Conservation (phyloP, 352 stramenopile genomes). For the Phytophthora citrophthora region DNA sequence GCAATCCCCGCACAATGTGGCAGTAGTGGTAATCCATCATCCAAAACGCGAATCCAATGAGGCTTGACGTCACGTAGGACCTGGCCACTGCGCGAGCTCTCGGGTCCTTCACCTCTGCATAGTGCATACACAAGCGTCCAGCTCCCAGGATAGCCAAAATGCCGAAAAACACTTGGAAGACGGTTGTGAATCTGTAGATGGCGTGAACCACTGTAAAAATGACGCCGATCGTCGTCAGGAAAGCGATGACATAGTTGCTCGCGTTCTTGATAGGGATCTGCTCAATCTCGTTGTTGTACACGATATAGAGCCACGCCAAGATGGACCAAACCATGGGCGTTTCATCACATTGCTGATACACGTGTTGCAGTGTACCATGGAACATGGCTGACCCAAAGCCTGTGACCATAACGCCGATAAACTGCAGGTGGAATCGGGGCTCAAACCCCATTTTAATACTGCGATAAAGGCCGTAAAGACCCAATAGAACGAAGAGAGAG, state of each 20-base stretch:
- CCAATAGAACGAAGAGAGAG: slow-evolving; percentile 75
- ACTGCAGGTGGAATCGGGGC: slow-evolving; percentile 76
- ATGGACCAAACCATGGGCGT: slow-evolving; percentile 89
- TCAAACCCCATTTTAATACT: slow-evolving; percentile 75
- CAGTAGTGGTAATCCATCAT: slow-evolving; percentile 88
- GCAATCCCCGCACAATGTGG: slow-evolving; percentile 52
- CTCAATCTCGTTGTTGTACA: slow-evolving; percentile 79
- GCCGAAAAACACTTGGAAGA: slow-evolving; percentile 84
- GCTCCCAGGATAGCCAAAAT: slow-evolving; percentile 58
- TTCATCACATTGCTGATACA: slow-evolving; percentile 88
- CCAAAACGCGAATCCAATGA: slow-evolving; percentile 77
- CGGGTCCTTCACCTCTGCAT: slow-evolving; percentile 61
- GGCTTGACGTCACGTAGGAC: slow-evolving; percentile 64
- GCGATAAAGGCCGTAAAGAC: slow-evolving; percentile 73
- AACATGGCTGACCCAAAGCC: slow-evolving; percentile 86
- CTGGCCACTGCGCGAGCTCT: slow-evolving; percentile 60
- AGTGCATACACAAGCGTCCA: slow-evolving; percentile 64
- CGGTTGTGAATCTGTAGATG: slow-evolving; percentile 78
- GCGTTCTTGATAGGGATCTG: slow-evolving; percentile 50
- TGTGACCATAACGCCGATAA: slow-evolving; percentile 80
- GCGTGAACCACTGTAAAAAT: slow-evolving; percentile 76
- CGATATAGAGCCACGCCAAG: slow-evolving; percentile 84
- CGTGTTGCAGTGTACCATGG: slow-evolving; percentile 83
- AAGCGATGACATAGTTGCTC: slow-evolving; percentile 45
- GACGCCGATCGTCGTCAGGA: slow-evolving; percentile 61